Evolutionary conservation across 1,284 basidiomycete species (phyloP), one percentile per base, ranked within the genome.

Genomic region (Trichosporon inkin): DNA sequence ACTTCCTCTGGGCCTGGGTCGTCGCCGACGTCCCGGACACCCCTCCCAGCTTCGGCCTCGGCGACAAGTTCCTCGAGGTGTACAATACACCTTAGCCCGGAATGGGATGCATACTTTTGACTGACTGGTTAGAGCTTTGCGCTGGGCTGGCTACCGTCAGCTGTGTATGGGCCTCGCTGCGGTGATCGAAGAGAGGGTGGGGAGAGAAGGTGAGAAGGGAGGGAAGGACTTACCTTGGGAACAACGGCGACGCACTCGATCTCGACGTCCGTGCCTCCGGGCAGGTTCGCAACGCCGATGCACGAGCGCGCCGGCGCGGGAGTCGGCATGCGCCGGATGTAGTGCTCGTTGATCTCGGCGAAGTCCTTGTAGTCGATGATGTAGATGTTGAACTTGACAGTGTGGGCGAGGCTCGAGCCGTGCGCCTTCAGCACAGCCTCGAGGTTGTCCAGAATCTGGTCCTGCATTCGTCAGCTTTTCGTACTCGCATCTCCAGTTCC

Each of bases 241-340:
- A 49, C 44, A 14, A 49, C 44, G 16, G 44, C 44, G 24, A 49
- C 24, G 51, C 44, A 86, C 68, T 88, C 86, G 63, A 85, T 86
- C 68, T 88, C 86, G 47, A 88, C 82, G 62, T 81, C 81, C 2
- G 84, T 85, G 11, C 83, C 83, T 20, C 74, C 72, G 0, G 86
- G 85, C 14, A 88, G 80, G 19, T 80, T 73, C 2, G 80, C 82
- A 16, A 88, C 86, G 4, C 85, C 86, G 40, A 88, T 75, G 68
- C 85, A 87, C 10, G 86, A 87, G 47, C 86, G 80, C 24, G 85
- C 85, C 20, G 85, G 86, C 67, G 84, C 80, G 14, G 79, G 80
- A 17, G 70, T 68, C 17, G 75, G 75, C 74, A 77, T 73, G 35
- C 67, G 58, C 11, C 51, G 52, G 38, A 60, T 55, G 64, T 71